Percentiles rank a stretch among this genome's conserved stretches.
Evolutionary conservation across 495 filamentous ascomycete genomes (phyloP).

Genomic region (Tuber umbilicatum): DNA sequence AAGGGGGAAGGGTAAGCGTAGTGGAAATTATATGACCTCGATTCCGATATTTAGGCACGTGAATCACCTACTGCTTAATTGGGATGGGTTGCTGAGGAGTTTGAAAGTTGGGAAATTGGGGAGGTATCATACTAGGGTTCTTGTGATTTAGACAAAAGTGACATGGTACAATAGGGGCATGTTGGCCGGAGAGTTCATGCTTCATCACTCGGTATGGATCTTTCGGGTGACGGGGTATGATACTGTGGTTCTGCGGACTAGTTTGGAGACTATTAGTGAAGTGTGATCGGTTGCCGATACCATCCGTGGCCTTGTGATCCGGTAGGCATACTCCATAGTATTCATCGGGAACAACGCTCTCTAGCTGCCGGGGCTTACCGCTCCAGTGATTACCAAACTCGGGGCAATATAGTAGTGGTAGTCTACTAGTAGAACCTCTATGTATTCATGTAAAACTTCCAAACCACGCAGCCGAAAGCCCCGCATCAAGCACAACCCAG

Average conservation of each 20-base stretch:
- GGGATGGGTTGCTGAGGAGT: neutral
- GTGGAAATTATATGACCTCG: too few species aligned
- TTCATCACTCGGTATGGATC: neutral
- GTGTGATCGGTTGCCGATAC: neutral
- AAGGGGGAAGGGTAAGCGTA: too few species aligned
- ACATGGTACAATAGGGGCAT: neutral
- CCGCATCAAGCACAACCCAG: conserved; percentile 78
- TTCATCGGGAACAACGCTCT: neutral
- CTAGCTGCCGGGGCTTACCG: neutral
- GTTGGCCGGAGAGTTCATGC: neutral
- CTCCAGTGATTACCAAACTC: neutral
- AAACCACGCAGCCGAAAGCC: conserved; percentile 58
- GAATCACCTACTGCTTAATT: too few species aligned
- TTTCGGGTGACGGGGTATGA: neutral
- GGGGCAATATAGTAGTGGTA: neutral
- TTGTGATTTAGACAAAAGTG: neutral
- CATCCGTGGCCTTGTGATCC: neutral
- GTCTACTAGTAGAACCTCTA: neutral
- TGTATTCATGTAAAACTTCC: neutral
- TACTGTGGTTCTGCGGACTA: neutral
- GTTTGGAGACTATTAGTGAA: neutral
- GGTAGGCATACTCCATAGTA: neutral
- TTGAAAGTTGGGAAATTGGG: neutral
- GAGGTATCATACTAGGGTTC: neutral
- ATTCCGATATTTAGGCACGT: too few species aligned